Evolutionary conservation across 805 yeast genomes (phyloP).

Genomic region (Metschnikowia cubensis): DNA sequence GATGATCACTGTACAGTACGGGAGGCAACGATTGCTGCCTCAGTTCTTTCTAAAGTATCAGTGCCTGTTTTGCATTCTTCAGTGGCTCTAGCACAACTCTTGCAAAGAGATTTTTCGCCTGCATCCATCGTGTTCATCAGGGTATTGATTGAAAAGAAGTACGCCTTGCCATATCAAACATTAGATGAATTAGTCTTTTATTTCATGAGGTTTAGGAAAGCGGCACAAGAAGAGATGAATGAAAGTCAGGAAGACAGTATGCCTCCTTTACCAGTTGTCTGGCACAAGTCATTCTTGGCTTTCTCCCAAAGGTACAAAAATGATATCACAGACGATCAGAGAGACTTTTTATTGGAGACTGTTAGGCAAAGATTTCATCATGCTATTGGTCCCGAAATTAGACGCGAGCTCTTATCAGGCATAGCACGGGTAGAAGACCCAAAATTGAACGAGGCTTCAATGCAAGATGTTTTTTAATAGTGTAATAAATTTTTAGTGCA

Average conservation of each 20-base stretch:
- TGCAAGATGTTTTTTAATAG: slow-evolving; percentile 36
- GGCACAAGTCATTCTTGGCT: slow-evolving; percentile 95
- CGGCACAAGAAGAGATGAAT: slow-evolving; percentile 41
- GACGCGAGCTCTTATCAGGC: slow-evolving; percentile 91
- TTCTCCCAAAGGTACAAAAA: slow-evolving; percentile 96
- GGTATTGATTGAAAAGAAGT: slow-evolving; percentile 86
- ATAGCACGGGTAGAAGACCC: slow-evolving; percentile 48
- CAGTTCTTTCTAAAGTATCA: slow-evolving; percentile 83
- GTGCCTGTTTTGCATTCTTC: slow-evolving; percentile 95
- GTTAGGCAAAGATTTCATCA: slow-evolving; percentile 85
- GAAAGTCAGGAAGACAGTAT: slow-evolving; percentile 34
- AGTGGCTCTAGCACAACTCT: slow-evolving; percentile 83
- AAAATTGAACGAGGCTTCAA: slow-evolving; percentile 28
- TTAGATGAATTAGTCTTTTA: slow-evolving; percentile 91
- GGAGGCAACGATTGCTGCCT: slow-evolving; percentile 94
- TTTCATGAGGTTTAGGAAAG: slow-evolving; percentile 82
- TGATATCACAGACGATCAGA: slow-evolving; percentile 97
- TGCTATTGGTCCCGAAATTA: slow-evolving; percentile 87
- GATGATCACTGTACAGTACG: slow-evolving; percentile 85
- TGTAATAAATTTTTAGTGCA: not conserved
- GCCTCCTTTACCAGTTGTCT: slow-evolving; percentile 83
- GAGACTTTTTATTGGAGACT: slow-evolving; percentile 89
- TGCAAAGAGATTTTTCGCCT: slow-evolving; percentile 78
- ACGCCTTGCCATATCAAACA: slow-evolving; percentile 95
- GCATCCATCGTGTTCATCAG: slow-evolving; percentile 88